A percentile compares a stretch with the other conserved stretches of the same genome.
Evolutionary conservation across 2,329 filamentous ascomycete species (phyloP).

Genomic region (Rhynchosporium agropyri): DNA sequence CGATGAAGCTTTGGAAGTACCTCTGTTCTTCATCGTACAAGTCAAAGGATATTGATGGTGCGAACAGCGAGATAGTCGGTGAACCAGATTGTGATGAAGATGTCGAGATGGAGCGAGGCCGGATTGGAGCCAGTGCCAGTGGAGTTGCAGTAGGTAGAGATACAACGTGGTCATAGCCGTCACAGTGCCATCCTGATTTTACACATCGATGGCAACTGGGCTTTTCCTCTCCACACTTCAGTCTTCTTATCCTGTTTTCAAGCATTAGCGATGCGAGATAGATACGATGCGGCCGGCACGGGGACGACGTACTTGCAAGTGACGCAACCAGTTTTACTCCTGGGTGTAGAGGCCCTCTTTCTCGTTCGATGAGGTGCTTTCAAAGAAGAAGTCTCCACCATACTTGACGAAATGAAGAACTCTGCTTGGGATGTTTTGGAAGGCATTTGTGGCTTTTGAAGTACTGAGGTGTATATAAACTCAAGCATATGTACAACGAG

Average conservation of each 20-base stretch:
- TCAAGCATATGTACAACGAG: neutral
- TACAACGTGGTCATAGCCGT: slow-evolving; percentile 34
- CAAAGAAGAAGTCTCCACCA: slow-evolving; percentile 16
- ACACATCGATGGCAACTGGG: slow-evolving; percentile 36
- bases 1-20: slow-evolving; percentile 36
- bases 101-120: slow-evolving; percentile 18
- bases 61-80: slow-evolving; percentile 22
- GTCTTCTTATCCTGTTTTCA: slow-evolving; percentile 34
- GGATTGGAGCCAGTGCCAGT: slow-evolving; percentile 15
- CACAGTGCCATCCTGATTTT: slow-evolving; percentile 38
- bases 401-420: neutral
- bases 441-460: neutral
- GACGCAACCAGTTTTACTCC: slow-evolving; percentile 56
- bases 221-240: slow-evolving; percentile 40
- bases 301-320: slow-evolving; percentile 64
- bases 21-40: slow-evolving; percentile 30
- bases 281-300: slow-evolving; percentile 44
- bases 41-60: slow-evolving; percentile 16
- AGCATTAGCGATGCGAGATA: neutral
- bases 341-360: slow-evolving; percentile 30
- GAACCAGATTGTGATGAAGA: slow-evolving; percentile 25
- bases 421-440: neutral
- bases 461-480: neutral
- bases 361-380: slow-evolving; percentile 3
- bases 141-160: slow-evolving; percentile 6